Conservation (phyloP, 148 eudicot genomes). For the Spergularia marina region DNA sequence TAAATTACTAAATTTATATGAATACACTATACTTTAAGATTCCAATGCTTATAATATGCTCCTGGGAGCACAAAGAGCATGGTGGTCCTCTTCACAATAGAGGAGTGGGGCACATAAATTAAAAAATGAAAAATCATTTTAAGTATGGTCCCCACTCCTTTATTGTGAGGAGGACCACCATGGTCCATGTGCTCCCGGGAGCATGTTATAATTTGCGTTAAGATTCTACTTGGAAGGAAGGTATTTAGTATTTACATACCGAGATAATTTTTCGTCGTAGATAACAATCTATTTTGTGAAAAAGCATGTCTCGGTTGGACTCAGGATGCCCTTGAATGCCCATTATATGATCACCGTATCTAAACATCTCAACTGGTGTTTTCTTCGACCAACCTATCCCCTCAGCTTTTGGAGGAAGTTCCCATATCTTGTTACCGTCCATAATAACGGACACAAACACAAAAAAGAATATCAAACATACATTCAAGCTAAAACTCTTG, state of each 20-base stretch:
- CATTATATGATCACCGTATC: constrained; percentile 54
- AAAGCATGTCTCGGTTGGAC: constrained; percentile 65
- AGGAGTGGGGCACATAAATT: no score
- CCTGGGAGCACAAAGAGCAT: no score
- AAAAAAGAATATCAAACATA: not conserved
- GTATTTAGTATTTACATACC: not conserved
- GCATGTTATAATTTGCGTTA: no score
- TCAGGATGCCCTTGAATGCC: constrained; percentile 90
- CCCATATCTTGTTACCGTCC: constrained; percentile 31
- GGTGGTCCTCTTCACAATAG: no score
- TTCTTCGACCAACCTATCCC: constrained; percentile 64
- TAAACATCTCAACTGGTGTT: constrained; percentile 74
- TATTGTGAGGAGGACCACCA: no score
- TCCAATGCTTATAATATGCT: no score
- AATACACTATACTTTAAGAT: not conserved
- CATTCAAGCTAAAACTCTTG: no score
- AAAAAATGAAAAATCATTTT: no score
- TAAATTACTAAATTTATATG: not conserved
- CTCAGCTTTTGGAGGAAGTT: constrained; percentile 57
- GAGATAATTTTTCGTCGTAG: not conserved
- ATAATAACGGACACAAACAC: not conserved
- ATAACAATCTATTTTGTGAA: constrained; percentile 52
- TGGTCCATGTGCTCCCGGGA: no score
- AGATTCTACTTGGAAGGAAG: not conserved
- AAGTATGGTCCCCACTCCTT: no score